Evolutionary conservation across 2,329 filamentous ascomycete genomes (phyloP).

Genomic region (Epichloe sibirici): DNA sequence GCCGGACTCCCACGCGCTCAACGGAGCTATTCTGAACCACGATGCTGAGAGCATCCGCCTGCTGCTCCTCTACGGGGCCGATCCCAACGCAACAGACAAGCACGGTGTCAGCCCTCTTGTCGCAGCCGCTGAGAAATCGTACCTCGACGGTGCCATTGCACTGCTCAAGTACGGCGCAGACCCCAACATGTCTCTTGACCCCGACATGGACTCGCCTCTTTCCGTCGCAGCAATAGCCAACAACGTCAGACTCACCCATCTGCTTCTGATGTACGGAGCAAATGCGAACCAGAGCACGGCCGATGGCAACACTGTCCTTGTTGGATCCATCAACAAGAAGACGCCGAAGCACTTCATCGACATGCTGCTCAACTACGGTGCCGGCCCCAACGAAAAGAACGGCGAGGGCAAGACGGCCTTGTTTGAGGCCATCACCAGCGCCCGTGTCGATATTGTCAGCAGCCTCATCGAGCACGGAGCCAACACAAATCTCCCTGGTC

Average conservation of each 20-base stretch:
- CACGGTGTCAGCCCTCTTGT: constrained; percentile 39
- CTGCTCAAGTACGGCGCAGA: constrained; percentile 55
- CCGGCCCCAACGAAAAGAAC: constrained; percentile 46
- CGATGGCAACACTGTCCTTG: constrained; percentile 48
- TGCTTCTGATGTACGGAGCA: constrained; percentile 50
- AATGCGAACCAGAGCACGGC: constrained; percentile 40
- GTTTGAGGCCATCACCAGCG: constrained; percentile 46
- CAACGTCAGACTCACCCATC: constrained; percentile 43
- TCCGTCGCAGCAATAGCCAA: constrained; percentile 36
- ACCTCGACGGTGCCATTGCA: constrained; percentile 42
- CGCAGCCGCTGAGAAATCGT: constrained; percentile 37
- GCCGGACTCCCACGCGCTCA: constrained; percentile 34
- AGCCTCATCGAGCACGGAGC: constrained; percentile 42
- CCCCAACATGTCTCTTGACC: constrained; percentile 37
- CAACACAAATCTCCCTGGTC: constrained; percentile 55
- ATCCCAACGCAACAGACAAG: constrained; percentile 39
- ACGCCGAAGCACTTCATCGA: constrained; percentile 43
- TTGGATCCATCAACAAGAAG: constrained; percentile 47
- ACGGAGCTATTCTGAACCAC: constrained; percentile 37
- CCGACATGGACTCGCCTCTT: constrained; percentile 43
- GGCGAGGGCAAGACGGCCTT: constrained; percentile 49
- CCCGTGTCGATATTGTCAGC: constrained; percentile 43
- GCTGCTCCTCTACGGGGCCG: constrained; percentile 43
- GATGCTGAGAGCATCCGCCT: constrained; percentile 43
- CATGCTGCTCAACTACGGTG: constrained; percentile 46